Conservation (phyloP, 108 stramenopile genomes). For the Skeletonema menzelii region DNA sequence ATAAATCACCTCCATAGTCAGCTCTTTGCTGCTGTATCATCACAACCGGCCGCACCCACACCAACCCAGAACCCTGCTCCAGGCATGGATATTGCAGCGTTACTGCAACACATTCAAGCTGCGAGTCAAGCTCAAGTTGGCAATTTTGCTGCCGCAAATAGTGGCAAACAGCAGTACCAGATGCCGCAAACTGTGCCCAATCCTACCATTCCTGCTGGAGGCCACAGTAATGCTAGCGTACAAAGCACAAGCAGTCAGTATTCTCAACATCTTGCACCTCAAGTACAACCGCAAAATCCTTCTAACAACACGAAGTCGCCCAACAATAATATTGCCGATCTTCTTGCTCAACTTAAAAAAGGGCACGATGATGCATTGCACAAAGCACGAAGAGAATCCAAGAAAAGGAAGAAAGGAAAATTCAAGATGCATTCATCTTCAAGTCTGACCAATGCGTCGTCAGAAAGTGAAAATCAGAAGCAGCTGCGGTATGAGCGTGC, state of each 20-base stretch:
- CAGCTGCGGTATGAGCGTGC: not conserved
- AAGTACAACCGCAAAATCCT: not conserved
- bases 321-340: slow-evolving; percentile 4
- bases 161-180: not conserved
- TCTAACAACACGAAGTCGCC: not conserved
- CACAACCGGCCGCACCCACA: not conserved
- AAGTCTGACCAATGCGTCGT: not conserved
- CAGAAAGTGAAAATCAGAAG: not conserved
- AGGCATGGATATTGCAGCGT: not conserved
- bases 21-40: not conserved
- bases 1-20: not conserved
- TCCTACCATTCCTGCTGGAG: not conserved
- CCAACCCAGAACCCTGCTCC: not conserved
- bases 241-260: not conserved
- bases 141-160: not conserved
- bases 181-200: not conserved
- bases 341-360: slow-evolving; percentile 15
- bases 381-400: slow-evolving; percentile 1
- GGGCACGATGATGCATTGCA: slow-evolving; percentile 16
- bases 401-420: slow-evolving; percentile 9
- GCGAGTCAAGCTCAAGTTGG: not conserved
- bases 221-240: not conserved
- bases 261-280: not conserved
- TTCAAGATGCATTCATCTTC: not conserved
- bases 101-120: not conserved